Evolutionary conservation across 2,329 filamentous ascomycete genomes (phyloP).

Genomic region (Nectriaceae sp.): DNA sequence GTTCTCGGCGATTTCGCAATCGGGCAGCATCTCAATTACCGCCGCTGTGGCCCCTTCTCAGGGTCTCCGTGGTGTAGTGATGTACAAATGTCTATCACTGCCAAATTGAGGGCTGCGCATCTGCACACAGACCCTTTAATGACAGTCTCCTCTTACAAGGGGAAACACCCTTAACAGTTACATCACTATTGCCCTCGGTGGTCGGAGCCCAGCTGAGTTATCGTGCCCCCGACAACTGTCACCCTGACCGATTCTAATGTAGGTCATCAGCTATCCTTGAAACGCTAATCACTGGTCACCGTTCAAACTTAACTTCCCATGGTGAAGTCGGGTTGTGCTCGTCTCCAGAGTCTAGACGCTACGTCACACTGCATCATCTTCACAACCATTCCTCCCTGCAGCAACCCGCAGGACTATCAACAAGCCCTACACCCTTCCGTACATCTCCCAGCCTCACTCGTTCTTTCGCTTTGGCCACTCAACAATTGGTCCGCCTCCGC

Average conservation of each 20-base stretch:
- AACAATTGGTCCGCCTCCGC: background rate
- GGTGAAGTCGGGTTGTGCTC: background rate
- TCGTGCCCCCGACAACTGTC: background rate
- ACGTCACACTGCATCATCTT: background rate
- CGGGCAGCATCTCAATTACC: background rate
- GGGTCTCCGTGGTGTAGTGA: background rate
- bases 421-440: background rate
- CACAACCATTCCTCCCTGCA: slow-evolving; percentile 7
- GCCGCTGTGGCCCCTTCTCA: background rate
- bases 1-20: too few species aligned
- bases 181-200: too few species aligned
- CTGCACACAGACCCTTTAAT: too few species aligned
- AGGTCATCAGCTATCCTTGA: background rate
- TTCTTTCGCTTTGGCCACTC: background rate
- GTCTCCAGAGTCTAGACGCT: background rate
- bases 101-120: too few species aligned
- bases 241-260: background rate
- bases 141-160: too few species aligned
- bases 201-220: background rate
- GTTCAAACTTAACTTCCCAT: background rate
- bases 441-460: background rate
- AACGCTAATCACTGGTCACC: background rate
- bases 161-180: too few species aligned
- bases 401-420: slow-evolving; percentile 15
- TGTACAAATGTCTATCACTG: too few species aligned